Conservation (phyloP, 345 rosid species). For the Melastoma malabathricum region DNA sequence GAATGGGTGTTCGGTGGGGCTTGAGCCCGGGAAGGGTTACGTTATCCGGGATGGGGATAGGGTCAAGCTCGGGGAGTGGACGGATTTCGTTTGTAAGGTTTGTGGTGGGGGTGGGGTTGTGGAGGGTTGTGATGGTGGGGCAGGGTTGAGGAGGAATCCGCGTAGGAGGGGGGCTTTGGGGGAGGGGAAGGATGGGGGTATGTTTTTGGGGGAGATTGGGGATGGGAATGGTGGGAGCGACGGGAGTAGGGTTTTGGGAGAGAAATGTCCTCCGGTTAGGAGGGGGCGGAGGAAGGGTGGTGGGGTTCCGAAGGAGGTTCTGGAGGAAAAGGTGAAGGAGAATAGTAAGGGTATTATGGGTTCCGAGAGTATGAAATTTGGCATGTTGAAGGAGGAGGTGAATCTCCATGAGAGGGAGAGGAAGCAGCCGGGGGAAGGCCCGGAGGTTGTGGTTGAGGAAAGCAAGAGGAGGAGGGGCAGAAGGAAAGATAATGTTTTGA, state of each 20-base stretch:
- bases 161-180: neutral
- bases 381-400: too few species aligned
- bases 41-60: conserved; percentile 44
- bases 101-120: conserved; percentile 7
- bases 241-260: too few species aligned
- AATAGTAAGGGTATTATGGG: too few species aligned
- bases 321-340: neutral
- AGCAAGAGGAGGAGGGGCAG: too few species aligned
- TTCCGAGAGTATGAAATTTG: too few species aligned
- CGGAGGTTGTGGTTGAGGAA: too few species aligned
- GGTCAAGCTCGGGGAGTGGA: conserved; percentile 67
- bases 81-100: conserved; percentile 36
- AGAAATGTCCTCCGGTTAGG: too few species aligned
- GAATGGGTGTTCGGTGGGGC: conserved; percentile 18
- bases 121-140: conserved; percentile 12
- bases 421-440: too few species aligned
- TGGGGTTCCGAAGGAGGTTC: conserved; percentile 9
- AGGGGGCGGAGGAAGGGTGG: conserved; percentile 12
- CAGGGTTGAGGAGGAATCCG: conserved; percentile 7
- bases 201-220: neutral
- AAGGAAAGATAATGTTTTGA: conserved; percentile 19
- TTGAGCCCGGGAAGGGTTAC: conserved; percentile 27
- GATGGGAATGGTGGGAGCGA: too few species aligned
- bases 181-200: neutral
- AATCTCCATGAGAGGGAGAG: too few species aligned